Conservation (phyloP, 306 rosid species). For the Glycine tomentella region DNA sequence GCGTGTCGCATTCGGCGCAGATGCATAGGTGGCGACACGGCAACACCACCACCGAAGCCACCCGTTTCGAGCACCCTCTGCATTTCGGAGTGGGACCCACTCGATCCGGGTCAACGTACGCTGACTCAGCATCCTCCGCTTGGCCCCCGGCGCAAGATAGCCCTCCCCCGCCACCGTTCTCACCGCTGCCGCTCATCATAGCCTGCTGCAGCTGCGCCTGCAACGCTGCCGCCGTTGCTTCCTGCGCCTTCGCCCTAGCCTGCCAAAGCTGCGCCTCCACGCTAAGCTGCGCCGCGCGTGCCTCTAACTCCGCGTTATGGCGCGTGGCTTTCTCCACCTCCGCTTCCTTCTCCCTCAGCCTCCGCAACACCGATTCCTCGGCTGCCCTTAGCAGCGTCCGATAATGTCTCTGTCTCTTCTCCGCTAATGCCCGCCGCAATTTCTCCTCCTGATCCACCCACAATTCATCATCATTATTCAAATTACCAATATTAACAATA, state of each 20-base stretch:
- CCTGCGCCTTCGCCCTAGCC: conserved; percentile 80
- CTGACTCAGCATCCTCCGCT: conserved; percentile 94
- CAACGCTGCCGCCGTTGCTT: conserved; percentile 69
- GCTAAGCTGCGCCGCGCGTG: conserved; percentile 82
- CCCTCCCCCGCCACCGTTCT: conserved; percentile 42
- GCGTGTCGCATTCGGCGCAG: conserved; percentile 72
- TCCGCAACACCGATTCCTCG: conserved; percentile 67
- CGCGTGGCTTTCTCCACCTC: conserved; percentile 78
- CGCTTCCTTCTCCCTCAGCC: conserved; percentile 69
- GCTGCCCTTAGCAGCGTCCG: conserved; percentile 64
- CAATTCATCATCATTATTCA: background rate
- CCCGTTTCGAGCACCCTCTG: conserved; percentile 69
- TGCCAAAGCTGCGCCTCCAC: conserved; percentile 85
- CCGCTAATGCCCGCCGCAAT: conserved; percentile 69
- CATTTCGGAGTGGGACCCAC: conserved; percentile 67
- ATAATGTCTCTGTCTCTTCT: conserved; percentile 72
- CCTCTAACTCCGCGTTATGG: conserved; percentile 75
- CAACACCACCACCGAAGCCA: conserved; percentile 76
- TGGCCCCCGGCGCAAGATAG: conserved; percentile 56
- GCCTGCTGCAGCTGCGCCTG: conserved; percentile 85
- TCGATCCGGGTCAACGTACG: conserved; percentile 75
- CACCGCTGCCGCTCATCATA: conserved; percentile 54
- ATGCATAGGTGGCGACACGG: conserved; percentile 90
- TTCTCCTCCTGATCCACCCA: conserved; percentile 63
- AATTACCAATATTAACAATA: background rate